Base-by-base conservation (phyloP, 2,329 filamentous ascomycete species). In the Pseudogymnoascus sp. region DNA sequence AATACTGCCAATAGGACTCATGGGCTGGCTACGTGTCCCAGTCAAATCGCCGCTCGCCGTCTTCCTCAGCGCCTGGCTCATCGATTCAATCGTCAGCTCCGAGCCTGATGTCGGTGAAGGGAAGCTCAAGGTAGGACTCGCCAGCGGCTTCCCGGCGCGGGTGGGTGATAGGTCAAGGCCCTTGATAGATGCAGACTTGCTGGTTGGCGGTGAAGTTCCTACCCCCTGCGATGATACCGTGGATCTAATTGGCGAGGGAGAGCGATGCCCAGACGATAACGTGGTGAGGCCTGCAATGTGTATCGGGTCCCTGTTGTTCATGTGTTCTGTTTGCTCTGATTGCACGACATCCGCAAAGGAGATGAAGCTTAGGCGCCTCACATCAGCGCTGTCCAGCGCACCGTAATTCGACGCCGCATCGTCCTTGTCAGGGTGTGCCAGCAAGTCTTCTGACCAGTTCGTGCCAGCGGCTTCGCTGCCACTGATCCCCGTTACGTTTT, bases 281-380 rank as follows among this genome's bases (percentile, higher is more conserved):
- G 85, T 85, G 6, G 86, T 86, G 18, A 89, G 75, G 11, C 87
- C 87, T 58, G 84, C 81, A 62, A 88, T 75, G 71, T 91, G 86
- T 61, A 89, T 79, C 61, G 86, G 87, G 63, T 93, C 89, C 65
- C 87, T 79, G 66, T 81, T 86, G 54, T 82, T 79, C 34, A 78
- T 77, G 64, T 81, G 77, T 62, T 85, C 82, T 30, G 83, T 84
- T 68, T 93, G 89, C 72, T 94, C 90, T 34, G 87, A 83, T 71
- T 96, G 91, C 39, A 97, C 91, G 8, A 97, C 91, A 69, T 97
- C 93, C 64, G 93, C 92, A 74, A 97, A 97, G 6, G 91, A 96
- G 71, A 97, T 96, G 76, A 97, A 97, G 72, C 89, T 94, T 64
- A 97, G 76, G 20, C 93, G 85, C 50, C 90, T 86, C 16, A 95